Conservation (phyloP, 2,329 filamentous ascomycete genomes). For the Alternaria ventricosa region DNA sequence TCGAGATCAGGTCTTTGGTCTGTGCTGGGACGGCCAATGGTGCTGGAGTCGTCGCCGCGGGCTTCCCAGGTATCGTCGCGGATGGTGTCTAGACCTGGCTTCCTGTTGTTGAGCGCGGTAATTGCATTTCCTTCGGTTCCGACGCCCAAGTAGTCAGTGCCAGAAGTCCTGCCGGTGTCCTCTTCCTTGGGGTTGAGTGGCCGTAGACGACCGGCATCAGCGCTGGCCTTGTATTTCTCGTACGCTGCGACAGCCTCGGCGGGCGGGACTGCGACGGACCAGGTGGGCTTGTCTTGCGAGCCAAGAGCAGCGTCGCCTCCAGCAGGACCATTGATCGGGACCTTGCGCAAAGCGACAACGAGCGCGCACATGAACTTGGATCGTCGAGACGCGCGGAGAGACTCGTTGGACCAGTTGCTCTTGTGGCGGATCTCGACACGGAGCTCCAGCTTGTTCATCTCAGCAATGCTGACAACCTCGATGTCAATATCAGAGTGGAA, state of each 20-base stretch:
- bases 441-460: constrained; percentile 87
- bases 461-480: constrained; percentile 77
- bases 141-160: constrained; percentile 44
- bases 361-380: constrained; percentile 98
- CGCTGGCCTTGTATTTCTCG: constrained; percentile 54
- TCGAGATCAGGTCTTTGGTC: constrained; percentile 53
- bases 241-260: constrained; percentile 69
- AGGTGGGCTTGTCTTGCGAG: constrained; percentile 73
- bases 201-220: constrained; percentile 71
- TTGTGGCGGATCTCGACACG: constrained; percentile 89
- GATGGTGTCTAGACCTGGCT: constrained; percentile 50
- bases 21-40: constrained; percentile 49
- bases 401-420: constrained; percentile 70
- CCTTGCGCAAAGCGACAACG: constrained; percentile 80
- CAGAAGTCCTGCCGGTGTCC: constrained; percentile 39
- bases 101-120: constrained; percentile 52
- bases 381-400: constrained; percentile 77
- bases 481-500: constrained; percentile 86
- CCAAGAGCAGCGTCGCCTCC: constrained; percentile 70
- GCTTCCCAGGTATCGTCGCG: constrained; percentile 56
- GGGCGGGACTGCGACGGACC: constrained; percentile 78
- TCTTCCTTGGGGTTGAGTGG: constrained; percentile 53
- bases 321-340: constrained; percentile 84
- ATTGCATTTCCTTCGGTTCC: constrained; percentile 51
- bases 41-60: constrained; percentile 48